Evolutionary conservation across 192 early-diverging fungal genomes (phyloP).

Genomic region (Coemansia sp.): DNA sequence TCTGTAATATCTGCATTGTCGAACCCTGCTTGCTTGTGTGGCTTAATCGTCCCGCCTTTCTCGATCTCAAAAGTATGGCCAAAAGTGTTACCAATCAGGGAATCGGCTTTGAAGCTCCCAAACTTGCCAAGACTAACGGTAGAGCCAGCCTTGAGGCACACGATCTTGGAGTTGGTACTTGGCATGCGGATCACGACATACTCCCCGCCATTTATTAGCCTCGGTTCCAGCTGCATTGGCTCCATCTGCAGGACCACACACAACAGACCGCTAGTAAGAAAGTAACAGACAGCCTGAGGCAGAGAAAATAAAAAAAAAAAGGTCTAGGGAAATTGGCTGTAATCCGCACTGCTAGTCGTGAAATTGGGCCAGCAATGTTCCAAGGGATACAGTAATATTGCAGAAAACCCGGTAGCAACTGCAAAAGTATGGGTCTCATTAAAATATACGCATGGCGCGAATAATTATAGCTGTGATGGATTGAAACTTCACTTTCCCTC

Average conservation of each 20-base stretch:
- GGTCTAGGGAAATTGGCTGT: too few species aligned
- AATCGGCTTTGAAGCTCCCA: constrained; percentile 76
- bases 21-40: constrained; percentile 37
- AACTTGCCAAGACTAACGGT: constrained; percentile 86
- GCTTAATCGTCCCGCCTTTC: constrained; percentile 55
- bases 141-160: constrained; percentile 63
- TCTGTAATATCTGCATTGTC: constrained; percentile 66
- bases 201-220: constrained; percentile 59
- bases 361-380: too few species aligned
- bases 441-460: too few species aligned
- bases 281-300: too few species aligned
- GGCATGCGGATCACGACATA: constrained; percentile 79
- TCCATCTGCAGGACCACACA: constrained; percentile 7
- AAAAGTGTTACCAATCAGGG: constrained; percentile 79
- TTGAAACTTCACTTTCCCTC: too few species aligned
- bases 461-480: too few species aligned
- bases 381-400: too few species aligned
- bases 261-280: too few species aligned
- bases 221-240: constrained; percentile 27
- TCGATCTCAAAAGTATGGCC: constrained; percentile 83
- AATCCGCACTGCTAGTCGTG: too few species aligned
- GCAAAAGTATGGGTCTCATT: too few species aligned
- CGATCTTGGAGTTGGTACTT: constrained; percentile 79
- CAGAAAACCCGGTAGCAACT: too few species aligned
- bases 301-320: too few species aligned